A percentile compares a stretch with the other conserved stretches of the same genome.
Evolutionary conservation across 1,284 basidiomycete genomes (phyloP).

Genomic region (Cryptococcus depauperatus): DNA sequence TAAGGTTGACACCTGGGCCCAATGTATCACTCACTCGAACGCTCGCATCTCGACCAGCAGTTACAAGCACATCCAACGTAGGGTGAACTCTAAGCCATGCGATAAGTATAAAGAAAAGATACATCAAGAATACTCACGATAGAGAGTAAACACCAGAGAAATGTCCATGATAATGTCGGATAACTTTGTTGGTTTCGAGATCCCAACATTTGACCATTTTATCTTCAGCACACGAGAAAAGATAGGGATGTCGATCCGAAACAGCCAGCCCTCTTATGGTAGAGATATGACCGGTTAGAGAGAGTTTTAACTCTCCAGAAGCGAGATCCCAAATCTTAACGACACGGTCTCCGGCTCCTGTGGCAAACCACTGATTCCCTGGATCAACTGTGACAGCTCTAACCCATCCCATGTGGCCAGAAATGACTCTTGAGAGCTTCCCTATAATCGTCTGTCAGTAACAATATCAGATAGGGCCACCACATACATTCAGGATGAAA

Average conservation of each 20-base stretch:
- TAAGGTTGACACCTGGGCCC: neutral
- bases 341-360: conserved; percentile 93
- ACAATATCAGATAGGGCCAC: neutral
- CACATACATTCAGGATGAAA: conserved; percentile 71
- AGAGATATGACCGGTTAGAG: conserved; percentile 93
- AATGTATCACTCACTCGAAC: conserved; percentile 56
- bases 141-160: conserved; percentile 90
- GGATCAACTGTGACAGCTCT: conserved; percentile 91
- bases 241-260: conserved; percentile 84
- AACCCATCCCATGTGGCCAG: conserved; percentile 98
- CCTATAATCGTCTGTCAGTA: conserved; percentile 38
- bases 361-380: conserved; percentile 97
- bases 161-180: conserved; percentile 96
- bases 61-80: conserved; percentile 90
- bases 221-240: conserved; percentile 96
- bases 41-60: conserved; percentile 86
- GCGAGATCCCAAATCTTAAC: conserved; percentile 99
- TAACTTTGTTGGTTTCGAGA: conserved; percentile 96
- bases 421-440: conserved; percentile 95
- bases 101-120: conserved; percentile 35
- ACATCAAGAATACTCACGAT: too few species aligned
- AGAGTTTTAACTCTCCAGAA: conserved; percentile 87
- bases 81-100: too few species aligned
- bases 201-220: conserved; percentile 99
- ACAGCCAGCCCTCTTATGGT: conserved; percentile 92